Evolutionary conservation across 176 grass and related monocot genomes (phyloP).

Genomic region (Rhynchospora pubera): DNA sequence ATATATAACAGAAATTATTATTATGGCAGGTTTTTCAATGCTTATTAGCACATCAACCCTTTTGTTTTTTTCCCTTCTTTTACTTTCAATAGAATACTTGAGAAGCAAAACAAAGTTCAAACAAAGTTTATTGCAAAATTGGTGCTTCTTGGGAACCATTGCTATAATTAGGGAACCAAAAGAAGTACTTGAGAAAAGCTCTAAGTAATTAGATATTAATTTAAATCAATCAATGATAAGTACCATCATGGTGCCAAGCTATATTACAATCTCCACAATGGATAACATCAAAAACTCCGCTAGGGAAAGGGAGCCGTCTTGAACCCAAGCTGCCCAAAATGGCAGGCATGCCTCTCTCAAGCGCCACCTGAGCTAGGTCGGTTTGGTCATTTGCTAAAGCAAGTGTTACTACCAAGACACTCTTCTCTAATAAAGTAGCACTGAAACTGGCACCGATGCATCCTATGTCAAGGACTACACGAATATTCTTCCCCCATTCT

Average conservation of each 20-base stretch:
- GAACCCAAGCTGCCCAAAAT: conserved; percentile 62
- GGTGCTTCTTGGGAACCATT: neutral
- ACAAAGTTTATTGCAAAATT: neutral
- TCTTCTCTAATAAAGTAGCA: conserved; percentile 56
- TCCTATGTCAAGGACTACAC: conserved; percentile 67
- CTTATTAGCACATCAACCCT: neutral
- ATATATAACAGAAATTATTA: conserved; percentile 24
- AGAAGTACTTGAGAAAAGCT: neutral
- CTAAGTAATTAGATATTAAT: neutral
- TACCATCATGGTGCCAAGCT: conserved; percentile 91
- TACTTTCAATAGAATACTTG: neutral
- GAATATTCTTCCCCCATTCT: conserved; percentile 98
- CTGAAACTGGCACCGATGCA: conserved; percentile 66
- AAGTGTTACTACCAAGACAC: conserved; percentile 63
- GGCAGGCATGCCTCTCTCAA: conserved; percentile 90
- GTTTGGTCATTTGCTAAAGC: conserved; percentile 70
- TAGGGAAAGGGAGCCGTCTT: conserved; percentile 84
- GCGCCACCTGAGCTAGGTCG: conserved; percentile 66
- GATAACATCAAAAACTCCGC: conserved; percentile 84
- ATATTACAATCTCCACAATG: conserved; percentile 93
- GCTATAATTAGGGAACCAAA: neutral
- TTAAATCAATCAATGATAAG: neutral
- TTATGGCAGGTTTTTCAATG: neutral
- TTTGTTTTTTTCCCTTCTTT: neutral
- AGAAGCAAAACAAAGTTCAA: neutral